Evolutionary conservation across 1,284 basidiomycete genomes (phyloP).

Genomic region (Trichosporon sp.): DNA sequence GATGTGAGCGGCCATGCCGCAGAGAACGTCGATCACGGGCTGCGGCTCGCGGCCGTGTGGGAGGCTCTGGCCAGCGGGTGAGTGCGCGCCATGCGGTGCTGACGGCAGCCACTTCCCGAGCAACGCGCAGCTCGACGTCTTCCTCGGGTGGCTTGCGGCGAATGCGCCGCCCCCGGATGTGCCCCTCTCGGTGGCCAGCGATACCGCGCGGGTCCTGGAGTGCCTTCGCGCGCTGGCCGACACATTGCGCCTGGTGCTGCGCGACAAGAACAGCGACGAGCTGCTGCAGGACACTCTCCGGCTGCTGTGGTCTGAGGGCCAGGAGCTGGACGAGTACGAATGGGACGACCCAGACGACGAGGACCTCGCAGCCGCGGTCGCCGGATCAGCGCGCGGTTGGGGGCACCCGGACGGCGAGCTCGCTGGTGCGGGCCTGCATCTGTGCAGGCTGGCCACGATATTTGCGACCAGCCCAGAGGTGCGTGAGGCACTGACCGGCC

Average conservation of each 20-base stretch:
- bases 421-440: not conserved
- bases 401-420: conserved; percentile 9
- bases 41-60: not conserved
- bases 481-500: not conserved
- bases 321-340: not conserved
- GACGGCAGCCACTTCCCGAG: conserved; percentile 4
- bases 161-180: not conserved
- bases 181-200: not conserved
- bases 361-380: not conserved
- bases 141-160: not conserved
- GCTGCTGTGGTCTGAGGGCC: conserved; percentile 5
- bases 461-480: conserved; percentile 13
- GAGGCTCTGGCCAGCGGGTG: not conserved
- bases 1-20: not conserved
- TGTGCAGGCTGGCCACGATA: conserved; percentile 10
- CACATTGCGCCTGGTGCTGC: conserved; percentile 8
- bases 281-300: conserved; percentile 15
- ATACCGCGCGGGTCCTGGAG: not conserved
- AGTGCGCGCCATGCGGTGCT: not conserved
- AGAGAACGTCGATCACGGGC: not conserved
- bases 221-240: not conserved
- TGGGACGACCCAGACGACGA: not conserved
- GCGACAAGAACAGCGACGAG: conserved; percentile 18
- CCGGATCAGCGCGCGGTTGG: not conserved
- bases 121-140: conserved; percentile 8